Percentiles rank a stretch among this genome's conserved stretches.
Evolutionary conservation across 768 basidiomycete genomes (phyloP).

Genomic region (Harrya chromipes): DNA sequence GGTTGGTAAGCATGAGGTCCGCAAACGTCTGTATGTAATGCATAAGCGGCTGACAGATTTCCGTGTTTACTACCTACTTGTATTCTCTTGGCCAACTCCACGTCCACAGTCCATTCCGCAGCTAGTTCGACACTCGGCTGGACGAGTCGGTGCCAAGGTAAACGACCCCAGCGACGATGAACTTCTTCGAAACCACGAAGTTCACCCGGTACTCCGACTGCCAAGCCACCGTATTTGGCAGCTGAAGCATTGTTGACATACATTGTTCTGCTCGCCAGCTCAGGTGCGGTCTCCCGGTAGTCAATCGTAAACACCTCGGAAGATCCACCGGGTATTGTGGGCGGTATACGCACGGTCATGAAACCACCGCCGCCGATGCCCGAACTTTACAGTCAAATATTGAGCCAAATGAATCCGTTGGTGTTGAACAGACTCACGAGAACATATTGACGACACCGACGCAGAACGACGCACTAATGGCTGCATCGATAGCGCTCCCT

Average conservation of each 20-base stretch:
- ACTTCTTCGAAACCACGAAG: conserved; percentile 83
- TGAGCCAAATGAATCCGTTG: conserved; percentile 2
- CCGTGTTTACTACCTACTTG: conserved; percentile 42
- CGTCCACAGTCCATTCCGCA: conserved; percentile 73
- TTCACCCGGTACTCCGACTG: conserved; percentile 92
- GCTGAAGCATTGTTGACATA: conserved; percentile 52
- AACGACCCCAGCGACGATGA: conserved; percentile 74
- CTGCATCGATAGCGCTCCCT: conserved; percentile 90
- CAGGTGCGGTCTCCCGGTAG: conserved; percentile 87
- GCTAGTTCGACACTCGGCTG: conserved; percentile 75
- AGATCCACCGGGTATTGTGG: conserved; percentile 34
- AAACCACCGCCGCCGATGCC: conserved; percentile 89
- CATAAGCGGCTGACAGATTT: background rate
- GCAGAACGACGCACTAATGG: conserved; percentile 77
- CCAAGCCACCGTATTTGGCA: conserved; percentile 71
- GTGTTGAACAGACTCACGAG: conserved; percentile 49
- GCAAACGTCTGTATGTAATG: conserved; percentile 39
- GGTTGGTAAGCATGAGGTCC: conserved; percentile 57
- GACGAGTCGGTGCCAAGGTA: conserved; percentile 78
- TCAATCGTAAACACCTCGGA: conserved; percentile 76
- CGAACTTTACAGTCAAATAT: conserved; percentile 42
- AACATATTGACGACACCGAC: conserved; percentile 87
- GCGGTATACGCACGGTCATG: conserved; percentile 78
- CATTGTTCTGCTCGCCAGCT: conserved; percentile 72
- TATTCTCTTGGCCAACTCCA: conserved; percentile 72